Evolutionary conservation across 306 rosid genomes (phyloP).

Genomic region (Erythrophleum fordii): DNA sequence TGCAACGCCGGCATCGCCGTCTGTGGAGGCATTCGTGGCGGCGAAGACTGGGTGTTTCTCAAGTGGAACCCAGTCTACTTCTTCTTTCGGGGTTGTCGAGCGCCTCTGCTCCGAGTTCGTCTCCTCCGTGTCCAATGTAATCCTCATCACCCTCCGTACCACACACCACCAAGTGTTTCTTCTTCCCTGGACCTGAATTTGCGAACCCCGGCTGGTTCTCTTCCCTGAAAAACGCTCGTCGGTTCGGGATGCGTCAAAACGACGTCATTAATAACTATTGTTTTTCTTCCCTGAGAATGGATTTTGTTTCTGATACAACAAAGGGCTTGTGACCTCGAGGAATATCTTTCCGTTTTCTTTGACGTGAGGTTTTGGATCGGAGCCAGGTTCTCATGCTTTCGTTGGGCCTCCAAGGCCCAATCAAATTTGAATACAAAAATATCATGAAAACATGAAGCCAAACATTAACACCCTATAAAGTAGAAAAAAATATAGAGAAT

Average conservation of each 20-base stretch:
- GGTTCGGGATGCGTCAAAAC: neutral
- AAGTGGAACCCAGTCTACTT: conserved; percentile 83
- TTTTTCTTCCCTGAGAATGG: neutral
- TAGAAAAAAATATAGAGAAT: no score
- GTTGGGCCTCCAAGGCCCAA: neutral
- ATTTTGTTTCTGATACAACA: neutral
- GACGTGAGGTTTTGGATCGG: neutral
- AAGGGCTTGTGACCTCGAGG: no score
- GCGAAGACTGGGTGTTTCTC: conserved; percentile 74
- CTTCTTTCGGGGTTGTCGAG: conserved; percentile 69
- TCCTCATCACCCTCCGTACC: conserved; percentile 46
- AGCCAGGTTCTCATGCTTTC: neutral
- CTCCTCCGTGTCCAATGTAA: conserved; percentile 48
- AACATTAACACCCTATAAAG: no score
- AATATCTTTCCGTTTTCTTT: neutral
- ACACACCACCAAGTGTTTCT: neutral
- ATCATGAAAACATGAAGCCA: no score
- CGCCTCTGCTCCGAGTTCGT: conserved; percentile 47
- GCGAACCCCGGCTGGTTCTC: neutral
- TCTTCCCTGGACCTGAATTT: neutral
- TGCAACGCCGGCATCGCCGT: neutral
- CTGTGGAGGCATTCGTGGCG: conserved; percentile 24
- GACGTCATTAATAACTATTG: neutral
- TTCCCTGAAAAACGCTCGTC: neutral
- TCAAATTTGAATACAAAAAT: neutral